Evolutionary conservation across 2,329 filamentous ascomycete genomes (phyloP), one percentile per base, ranked within the genome.

Genomic region (Dothideomycetes sp.): DNA sequence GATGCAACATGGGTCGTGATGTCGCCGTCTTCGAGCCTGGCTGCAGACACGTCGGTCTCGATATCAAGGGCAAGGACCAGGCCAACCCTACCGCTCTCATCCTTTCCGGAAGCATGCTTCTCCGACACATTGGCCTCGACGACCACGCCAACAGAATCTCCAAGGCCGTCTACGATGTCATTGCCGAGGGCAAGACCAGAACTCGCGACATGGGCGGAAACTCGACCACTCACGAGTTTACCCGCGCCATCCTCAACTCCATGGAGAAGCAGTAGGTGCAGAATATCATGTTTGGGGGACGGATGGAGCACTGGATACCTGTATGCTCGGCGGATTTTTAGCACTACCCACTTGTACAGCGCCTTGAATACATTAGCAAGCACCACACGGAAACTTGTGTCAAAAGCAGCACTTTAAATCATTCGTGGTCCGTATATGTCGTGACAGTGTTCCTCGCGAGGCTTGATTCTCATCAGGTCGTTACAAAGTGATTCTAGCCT

Each of bases 51-150:
- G 91, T 98, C 61, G 91, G 91, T 68, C 82, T 98, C 36, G 91
- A 98, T 65, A 98, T 98, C 72, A 88, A 96, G 80, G 91, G 91
- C 73, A 95, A 95, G 75, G 88, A 95, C 68, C 87, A 96, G 73
- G 91, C 91, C 51, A 98, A 98, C 77, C 91, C 91, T 39, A 95
- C 87, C 41, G 91, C 91, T 49, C 74, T 98, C 72, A 77, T 98
- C 52, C 82, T 98, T 48, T 94, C 86, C 44, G 87, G 87, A 50
- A 84, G 86, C 62, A 98, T 98, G 91, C 81, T 98, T 56, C 77
- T 98, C 63, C 83, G 91, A 61, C 91, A 98, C 70, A 77, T 98
- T 51, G 91, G 91, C 53, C 82, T 98, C 37, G 89, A 98, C 60
- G 87, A 96, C 64, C 91, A 98, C 64, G 91, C 91, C 58, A 95